Conservation (phyloP, 108 stramenopile species). For the Fragilariopsis cylindrus region DNA sequence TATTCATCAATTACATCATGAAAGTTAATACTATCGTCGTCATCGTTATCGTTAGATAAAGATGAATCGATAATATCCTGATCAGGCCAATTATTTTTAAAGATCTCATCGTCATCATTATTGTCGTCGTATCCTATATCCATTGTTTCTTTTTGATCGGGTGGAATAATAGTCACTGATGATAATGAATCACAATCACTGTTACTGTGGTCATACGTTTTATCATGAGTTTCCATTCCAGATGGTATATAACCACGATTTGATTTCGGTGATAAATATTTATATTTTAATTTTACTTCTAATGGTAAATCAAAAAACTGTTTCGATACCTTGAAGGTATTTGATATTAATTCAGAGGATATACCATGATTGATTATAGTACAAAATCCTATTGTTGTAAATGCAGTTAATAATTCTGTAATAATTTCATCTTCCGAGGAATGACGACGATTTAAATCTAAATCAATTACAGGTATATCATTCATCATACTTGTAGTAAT, state of each 20-base stretch:
- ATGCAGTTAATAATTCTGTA: constrained; percentile 19
- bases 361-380: constrained; percentile 29
- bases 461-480: constrained; percentile 28
- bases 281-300: constrained; percentile 44
- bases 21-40: constrained; percentile 32
- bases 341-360: background rate
- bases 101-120: constrained; percentile 21
- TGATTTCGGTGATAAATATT: constrained; percentile 39
- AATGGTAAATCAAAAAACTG: constrained; percentile 49
- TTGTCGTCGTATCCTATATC: constrained; percentile 27
- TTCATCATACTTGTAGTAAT: background rate
- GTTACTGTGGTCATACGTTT: background rate
- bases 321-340: constrained; percentile 29
- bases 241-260: constrained; percentile 69
- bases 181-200: constrained; percentile 26
- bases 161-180: background rate
- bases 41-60: constrained; percentile 11
- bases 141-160: constrained; percentile 38
- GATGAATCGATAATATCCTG: constrained; percentile 13
- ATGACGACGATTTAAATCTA: constrained; percentile 5
- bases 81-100: constrained; percentile 31
- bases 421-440: background rate
- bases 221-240: constrained; percentile 40
- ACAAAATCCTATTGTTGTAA: constrained; percentile 28
- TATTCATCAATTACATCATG: constrained; percentile 42